phyloP scores from a whole-genome alignment of 768 basidiomycete genomes.

The Cantharellus anzutake region DNA sequence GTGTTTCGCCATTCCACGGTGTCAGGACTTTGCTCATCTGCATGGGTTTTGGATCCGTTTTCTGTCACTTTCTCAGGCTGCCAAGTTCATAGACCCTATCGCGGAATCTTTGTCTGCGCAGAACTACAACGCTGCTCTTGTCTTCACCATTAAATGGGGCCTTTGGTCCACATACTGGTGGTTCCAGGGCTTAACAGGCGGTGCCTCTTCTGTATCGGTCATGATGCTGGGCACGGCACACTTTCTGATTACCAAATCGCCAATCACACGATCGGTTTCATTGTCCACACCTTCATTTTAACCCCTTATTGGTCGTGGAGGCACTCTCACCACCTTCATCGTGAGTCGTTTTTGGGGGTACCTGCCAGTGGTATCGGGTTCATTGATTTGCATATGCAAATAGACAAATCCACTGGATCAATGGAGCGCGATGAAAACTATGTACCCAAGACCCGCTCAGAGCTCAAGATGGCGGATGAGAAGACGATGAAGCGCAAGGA shows the following conservation, averaged over 20 bases:
- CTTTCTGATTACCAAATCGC: conserved; percentile 82
- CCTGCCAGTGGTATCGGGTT: not conserved
- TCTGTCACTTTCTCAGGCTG: not conserved
- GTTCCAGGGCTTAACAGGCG: conserved; percentile 65
- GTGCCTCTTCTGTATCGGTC: conserved; percentile 90
- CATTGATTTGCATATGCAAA: not conserved
- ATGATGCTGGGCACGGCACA: conserved; percentile 92
- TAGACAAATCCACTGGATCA: not conserved
- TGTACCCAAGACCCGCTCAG: conserved; percentile 71
- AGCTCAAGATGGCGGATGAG: conserved; percentile 27
- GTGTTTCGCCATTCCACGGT: not conserved
- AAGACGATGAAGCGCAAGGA: not conserved
- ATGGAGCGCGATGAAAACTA: conserved; percentile 68
- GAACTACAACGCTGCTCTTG: conserved; percentile 10
- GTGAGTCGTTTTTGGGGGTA: conserved; percentile 25
- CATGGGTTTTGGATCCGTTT: not conserved
- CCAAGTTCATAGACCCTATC: not conserved
- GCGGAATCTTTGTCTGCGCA: not conserved
- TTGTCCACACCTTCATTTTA: conserved; percentile 38
- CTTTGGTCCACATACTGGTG: conserved; percentile 72
- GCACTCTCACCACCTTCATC: conserved; percentile 25
- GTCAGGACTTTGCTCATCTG: not conserved
- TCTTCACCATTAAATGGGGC: conserved; percentile 17
- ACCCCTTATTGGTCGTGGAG: not conserved
- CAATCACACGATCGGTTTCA: conserved; percentile 85